A percentile compares a stretch with the other conserved stretches of the same genome.
Conservation (phyloP, 2,329 filamentous ascomycete genomes). For the Ascochyta lentis region DNA sequence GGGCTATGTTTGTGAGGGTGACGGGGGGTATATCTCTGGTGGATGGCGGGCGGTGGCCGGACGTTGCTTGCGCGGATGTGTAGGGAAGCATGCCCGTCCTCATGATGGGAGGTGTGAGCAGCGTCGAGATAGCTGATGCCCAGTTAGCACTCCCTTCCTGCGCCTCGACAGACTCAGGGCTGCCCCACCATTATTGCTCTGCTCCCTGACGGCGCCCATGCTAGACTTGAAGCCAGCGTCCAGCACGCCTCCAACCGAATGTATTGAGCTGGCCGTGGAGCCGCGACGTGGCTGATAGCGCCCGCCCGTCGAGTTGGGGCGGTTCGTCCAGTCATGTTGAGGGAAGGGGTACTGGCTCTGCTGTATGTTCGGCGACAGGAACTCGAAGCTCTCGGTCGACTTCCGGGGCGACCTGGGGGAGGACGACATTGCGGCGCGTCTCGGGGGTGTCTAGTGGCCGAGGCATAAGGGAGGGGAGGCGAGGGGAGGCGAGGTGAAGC, state of each 20-base stretch:
- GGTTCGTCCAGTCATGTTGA: conserved; percentile 60
- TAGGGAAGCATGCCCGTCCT: conserved; percentile 86
- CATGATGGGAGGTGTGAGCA: conserved; percentile 90
- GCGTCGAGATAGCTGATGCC: conserved; percentile 74
- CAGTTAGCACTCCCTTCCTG: conserved; percentile 51
- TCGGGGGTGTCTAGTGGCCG: conserved; percentile 37
- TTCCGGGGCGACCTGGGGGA: conserved; percentile 51
- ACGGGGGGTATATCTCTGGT: conserved; percentile 92
- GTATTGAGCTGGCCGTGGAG: conserved; percentile 86
- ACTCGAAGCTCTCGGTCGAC: conserved; percentile 59
- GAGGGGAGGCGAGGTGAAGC: not conserved
- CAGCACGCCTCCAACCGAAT: conserved; percentile 83
- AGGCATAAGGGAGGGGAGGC: conserved; percentile 39
- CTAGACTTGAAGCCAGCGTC: conserved; percentile 70
- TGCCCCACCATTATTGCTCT: conserved; percentile 75
- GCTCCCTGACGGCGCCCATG: conserved; percentile 69
- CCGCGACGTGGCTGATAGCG: conserved; percentile 69
- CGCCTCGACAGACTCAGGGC: not conserved
- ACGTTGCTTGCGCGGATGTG: conserved; percentile 71
- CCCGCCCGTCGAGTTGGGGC: conserved; percentile 55
- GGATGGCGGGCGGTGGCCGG: conserved; percentile 81
- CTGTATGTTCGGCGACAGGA: conserved; percentile 52
- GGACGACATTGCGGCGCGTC: conserved; percentile 45
- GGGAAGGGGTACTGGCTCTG: conserved; percentile 62
- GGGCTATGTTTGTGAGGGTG: conserved; percentile 83